phyloP scores from a whole-genome alignment of 768 basidiomycete genomes.

The Panellus pusillus region DNA sequence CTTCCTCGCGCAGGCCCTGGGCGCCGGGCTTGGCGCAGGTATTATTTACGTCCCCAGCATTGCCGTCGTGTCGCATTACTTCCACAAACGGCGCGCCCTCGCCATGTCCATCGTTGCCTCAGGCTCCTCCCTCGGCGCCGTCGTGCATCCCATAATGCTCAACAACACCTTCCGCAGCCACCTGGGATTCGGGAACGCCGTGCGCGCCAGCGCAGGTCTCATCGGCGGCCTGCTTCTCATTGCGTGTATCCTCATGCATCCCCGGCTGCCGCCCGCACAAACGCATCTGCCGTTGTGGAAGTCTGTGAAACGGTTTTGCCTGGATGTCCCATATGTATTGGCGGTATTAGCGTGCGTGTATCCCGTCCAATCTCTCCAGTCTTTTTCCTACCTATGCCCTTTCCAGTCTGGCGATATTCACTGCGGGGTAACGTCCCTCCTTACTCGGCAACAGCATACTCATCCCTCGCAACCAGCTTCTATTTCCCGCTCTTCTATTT shows the following conservation, averaged over 20 bases:
- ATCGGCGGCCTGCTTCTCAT: constrained; percentile 38
- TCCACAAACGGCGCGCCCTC: constrained; percentile 35
- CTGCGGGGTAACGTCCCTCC: background rate
- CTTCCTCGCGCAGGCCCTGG: constrained; percentile 45
- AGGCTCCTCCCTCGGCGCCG: constrained; percentile 59
- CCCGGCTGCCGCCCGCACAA: constrained; percentile 31
- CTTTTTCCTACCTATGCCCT: too few species aligned
- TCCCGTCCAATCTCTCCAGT: too few species aligned
- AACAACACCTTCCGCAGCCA: constrained; percentile 50
- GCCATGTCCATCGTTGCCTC: constrained; percentile 47
- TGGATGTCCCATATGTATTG: constrained; percentile 25
- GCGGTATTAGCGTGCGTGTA: constrained; percentile 19
- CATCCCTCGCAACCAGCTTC: constrained; percentile 27
- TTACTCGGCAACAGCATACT: constrained; percentile 9
- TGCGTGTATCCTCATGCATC: constrained; percentile 35
- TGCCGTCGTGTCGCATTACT: constrained; percentile 46
- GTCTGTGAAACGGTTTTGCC: constrained; percentile 12
- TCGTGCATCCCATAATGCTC: constrained; percentile 63
- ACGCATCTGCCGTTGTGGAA: background rate
- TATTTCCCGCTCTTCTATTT: constrained; percentile 41
- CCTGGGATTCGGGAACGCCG: constrained; percentile 54
- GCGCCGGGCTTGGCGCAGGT: constrained; percentile 41
- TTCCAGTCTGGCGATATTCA: background rate
- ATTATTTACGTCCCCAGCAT: constrained; percentile 46
- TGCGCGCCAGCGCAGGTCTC: constrained; percentile 49